These are phyloP conservation scores for Malassezia cuniculi DNA, from an alignment of 1,284 basidiomycete genomes.

Conservation along the genomic window DNA sequence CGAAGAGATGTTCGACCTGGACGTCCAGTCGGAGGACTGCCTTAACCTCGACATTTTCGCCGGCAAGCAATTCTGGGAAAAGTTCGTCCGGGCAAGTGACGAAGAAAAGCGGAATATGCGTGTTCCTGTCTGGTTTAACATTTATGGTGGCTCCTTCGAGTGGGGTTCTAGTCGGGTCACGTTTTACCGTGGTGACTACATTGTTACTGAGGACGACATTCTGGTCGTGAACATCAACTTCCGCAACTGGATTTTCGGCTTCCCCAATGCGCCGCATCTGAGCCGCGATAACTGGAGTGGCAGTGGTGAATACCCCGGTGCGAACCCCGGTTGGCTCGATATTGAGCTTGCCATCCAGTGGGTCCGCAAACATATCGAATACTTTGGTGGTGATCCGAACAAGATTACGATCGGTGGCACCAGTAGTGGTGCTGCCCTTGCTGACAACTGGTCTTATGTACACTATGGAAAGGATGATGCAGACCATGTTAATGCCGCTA, in stretches of 20 bases:
- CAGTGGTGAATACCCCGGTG: slow-evolving; percentile 5
- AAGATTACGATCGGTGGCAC: slow-evolving; percentile 74
- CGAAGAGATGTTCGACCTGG: slow-evolving; percentile 4
- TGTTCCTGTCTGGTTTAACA: slow-evolving; percentile 10
- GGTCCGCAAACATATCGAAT: slow-evolving; percentile 50
- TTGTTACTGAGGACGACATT: slow-evolving; percentile 12
- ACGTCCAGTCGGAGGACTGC: slow-evolving; percentile 13
- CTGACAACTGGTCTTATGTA: slow-evolving; percentile 10
- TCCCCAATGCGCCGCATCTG: slow-evolving; percentile 10
- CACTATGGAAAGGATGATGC: slow-evolving; percentile 12
- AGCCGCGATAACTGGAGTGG: neutral
- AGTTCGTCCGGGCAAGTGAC: too few relatives aligned
- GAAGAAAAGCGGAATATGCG: neutral
- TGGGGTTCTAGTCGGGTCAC: slow-evolving; percentile 9
- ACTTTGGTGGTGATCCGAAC: slow-evolving; percentile 56
- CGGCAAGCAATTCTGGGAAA: slow-evolving; percentile 9
- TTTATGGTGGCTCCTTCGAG: slow-evolving; percentile 14
- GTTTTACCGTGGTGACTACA: slow-evolving; percentile 4
- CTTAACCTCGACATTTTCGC: slow-evolving; percentile 12
- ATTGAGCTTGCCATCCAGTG: slow-evolving; percentile 47
- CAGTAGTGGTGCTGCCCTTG: slow-evolving; percentile 57
- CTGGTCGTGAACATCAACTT: slow-evolving; percentile 10
- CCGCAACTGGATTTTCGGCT: slow-evolving; percentile 16
- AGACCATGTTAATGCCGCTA: slow-evolving; percentile 6
- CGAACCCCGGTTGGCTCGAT: slow-evolving; percentile 33